A percentile compares a stretch with the other conserved stretches of the same genome.
These are phyloP conservation scores for Tuber melanosporum DNA, from an alignment of 495 filamentous ascomycete genomes.

Conservation along the genomic window DNA sequence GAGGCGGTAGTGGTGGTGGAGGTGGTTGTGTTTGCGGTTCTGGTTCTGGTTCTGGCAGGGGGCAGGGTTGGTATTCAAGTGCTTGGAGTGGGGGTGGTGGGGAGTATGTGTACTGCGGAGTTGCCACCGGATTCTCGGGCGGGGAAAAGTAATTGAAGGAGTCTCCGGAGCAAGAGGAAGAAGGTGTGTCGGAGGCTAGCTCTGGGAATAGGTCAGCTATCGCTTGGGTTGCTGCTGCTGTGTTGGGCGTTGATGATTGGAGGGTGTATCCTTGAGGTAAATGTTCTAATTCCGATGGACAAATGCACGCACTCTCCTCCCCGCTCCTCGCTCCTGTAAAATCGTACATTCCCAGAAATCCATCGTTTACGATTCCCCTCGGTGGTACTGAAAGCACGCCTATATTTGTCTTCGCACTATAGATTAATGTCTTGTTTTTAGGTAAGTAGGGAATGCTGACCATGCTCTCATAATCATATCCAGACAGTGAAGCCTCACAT, in stretches of 20 bases:
- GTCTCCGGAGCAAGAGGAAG: neutral
- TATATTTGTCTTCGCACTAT: neutral
- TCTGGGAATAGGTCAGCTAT: conserved; percentile 29
- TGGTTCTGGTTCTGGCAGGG: neutral
- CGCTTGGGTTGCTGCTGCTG: conserved; percentile 21
- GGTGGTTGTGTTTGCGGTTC: conserved; percentile 3
- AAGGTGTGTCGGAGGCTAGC: neutral
- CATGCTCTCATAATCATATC: neutral
- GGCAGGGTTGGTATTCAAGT: neutral
- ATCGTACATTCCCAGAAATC: neutral
- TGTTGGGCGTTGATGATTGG: neutral
- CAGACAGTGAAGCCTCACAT: neutral
- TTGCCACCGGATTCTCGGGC: neutral
- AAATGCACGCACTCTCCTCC: neutral
- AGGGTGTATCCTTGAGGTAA: neutral
- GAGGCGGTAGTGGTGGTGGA: neutral
- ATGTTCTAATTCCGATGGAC: neutral
- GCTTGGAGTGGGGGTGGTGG: neutral
- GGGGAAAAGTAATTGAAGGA: neutral
- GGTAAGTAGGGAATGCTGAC: neutral
- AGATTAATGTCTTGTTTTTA: neutral
- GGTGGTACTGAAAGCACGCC: neutral
- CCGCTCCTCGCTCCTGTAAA: neutral
- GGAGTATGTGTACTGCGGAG: neutral
- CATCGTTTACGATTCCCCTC: neutral